Conservation (phyloP, 2,329 filamentous ascomycete genomes). For the Fusarium papillatum region DNA sequence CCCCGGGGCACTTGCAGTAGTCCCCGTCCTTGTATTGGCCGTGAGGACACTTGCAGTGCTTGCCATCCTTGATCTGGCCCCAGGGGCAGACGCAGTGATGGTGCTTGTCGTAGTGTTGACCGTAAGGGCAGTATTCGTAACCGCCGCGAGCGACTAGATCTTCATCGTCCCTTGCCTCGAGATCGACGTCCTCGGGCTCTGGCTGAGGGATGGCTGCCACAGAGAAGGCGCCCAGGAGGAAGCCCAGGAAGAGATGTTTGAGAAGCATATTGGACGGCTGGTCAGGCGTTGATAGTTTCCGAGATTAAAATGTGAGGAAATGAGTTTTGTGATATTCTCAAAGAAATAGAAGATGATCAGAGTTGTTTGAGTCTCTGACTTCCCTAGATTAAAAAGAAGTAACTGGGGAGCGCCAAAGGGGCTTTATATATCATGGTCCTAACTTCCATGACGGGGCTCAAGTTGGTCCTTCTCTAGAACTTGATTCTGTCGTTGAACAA, state of each 20-base stretch:
- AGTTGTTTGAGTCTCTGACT: background rate
- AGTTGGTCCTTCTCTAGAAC: background rate
- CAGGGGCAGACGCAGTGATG: background rate
- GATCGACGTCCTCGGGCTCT: background rate
- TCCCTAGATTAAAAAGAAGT: background rate
- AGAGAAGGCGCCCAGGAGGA: background rate
- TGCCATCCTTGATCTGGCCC: constrained; percentile 3
- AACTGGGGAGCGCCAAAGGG: background rate
- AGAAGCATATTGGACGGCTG: background rate
- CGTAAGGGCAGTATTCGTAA: background rate
- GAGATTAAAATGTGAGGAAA: background rate
- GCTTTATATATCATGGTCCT: background rate
- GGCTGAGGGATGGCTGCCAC: background rate
- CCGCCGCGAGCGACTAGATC: background rate
- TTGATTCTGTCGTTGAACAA: background rate
- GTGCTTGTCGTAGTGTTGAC: background rate
- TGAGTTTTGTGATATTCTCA: background rate
- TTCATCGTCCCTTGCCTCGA: background rate
- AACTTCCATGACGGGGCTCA: background rate
- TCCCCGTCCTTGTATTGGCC: background rate
- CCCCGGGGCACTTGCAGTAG: background rate
- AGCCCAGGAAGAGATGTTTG: background rate
- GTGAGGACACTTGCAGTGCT: background rate
- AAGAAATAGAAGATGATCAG: background rate
- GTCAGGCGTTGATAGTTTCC: background rate